Percentiles rank a stretch among this genome's conserved stretches.
phyloP scores from a whole-genome alignment of 257 asterid genomes.

The Solanum chaucha region DNA sequence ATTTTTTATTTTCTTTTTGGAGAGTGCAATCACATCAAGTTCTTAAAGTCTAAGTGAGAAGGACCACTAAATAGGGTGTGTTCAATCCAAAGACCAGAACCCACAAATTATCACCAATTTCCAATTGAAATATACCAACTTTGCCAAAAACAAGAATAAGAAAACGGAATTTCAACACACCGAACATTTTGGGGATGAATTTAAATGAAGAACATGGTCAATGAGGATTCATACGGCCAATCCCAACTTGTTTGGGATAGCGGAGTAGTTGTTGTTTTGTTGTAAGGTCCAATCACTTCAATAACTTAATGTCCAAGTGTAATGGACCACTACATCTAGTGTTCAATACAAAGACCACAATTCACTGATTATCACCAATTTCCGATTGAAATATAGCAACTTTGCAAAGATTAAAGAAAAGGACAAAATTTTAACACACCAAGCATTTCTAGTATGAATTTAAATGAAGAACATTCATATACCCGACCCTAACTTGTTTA shows the following conservation, averaged over 20 bases:
- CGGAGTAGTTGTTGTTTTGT: not conserved
- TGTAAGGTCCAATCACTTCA: not conserved
- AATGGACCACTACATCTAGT: not conserved
- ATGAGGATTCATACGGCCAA: not conserved
- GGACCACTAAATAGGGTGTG: not conserved
- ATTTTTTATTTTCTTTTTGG: not conserved
- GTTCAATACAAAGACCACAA: not conserved
- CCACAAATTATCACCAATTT: not conserved
- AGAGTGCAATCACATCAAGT: not conserved
- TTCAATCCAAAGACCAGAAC: not conserved
- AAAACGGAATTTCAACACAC: too few species aligned
- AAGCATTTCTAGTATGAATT: conserved; percentile 10
- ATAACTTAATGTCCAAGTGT: not conserved
- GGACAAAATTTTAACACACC: not conserved
- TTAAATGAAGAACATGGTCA: not conserved
- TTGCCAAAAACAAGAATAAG: not conserved
- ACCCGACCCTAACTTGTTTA: not conserved
- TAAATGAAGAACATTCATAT: not conserved
- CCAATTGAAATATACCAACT: too few species aligned
- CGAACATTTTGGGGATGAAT: too few species aligned
- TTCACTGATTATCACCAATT: not conserved
- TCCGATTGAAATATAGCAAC: not conserved
- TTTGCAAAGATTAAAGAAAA: not conserved
- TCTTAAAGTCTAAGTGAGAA: not conserved
- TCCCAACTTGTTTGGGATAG: not conserved